These are phyloP conservation scores for Vanderwaltozyma tropicalis DNA, from an alignment of 805 yeast genomes.

Conservation along the genomic window DNA sequence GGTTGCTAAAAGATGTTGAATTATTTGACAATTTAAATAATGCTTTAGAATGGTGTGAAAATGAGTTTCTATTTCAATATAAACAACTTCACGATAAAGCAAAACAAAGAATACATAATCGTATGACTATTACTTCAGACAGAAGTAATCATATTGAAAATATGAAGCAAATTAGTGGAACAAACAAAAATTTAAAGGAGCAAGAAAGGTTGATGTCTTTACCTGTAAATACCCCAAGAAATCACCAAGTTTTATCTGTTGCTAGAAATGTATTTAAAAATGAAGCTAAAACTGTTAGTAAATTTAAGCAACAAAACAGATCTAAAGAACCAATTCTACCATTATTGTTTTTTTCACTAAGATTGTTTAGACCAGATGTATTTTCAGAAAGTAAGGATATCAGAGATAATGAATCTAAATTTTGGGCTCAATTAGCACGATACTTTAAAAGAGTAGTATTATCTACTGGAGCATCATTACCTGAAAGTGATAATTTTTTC, in stretches of 20 bases:
- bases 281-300: conserved; percentile 21
- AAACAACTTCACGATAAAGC: conserved; percentile 26
- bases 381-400: conserved; percentile 18
- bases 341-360: conserved; percentile 21
- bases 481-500: conserved; percentile 30
- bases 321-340: conserved; percentile 19
- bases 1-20: conserved; percentile 51
- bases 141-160: background rate
- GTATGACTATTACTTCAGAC: background rate
- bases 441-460: conserved; percentile 44
- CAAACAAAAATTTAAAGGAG: background rate
- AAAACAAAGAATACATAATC: background rate
- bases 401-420: conserved; percentile 34
- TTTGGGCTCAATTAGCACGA: conserved; percentile 57
- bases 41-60: conserved; percentile 96
- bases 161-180: background rate
- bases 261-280: conserved; percentile 28
- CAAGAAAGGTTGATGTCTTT: conserved; percentile 9
- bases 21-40: conserved; percentile 72
- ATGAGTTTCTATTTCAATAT: conserved; percentile 52
- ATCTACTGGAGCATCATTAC: conserved; percentile 38
- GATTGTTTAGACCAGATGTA: conserved; percentile 20
- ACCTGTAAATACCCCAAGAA: conserved; percentile 33
- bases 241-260: conserved; percentile 31
- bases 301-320: conserved; percentile 11